Base-by-base conservation (phyloP, 2,329 filamentous ascomycete species). In the Arthrobotrys iridis region DNA sequence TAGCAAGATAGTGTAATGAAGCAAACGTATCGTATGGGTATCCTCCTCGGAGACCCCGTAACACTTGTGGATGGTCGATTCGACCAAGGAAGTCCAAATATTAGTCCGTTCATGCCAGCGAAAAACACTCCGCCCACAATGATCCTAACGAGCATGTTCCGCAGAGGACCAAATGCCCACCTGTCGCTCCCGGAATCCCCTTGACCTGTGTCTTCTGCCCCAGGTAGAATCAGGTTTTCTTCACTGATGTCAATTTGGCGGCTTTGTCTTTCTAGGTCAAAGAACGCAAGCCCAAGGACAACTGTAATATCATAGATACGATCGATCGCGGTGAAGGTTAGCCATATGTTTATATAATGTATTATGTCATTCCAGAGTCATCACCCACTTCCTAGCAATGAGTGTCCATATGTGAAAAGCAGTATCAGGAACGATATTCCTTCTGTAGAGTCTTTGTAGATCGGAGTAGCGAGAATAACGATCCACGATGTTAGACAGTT, bases 361-460 rank as follows among this genome's bases (percentile, higher is more conserved):
- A 33, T 5, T 5, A 33, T 10, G 28, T 33, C 10, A 33, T 33
- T 33, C 10, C 4, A 33, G 10, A 33, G 15, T n/a, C 15, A n/a
- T 1, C 13, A 30, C 57, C 13, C 35, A 62, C 57, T 30, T 45
- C 57, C 57, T 1, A 46, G 22, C 33, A 62, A 28, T 28, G 57
- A 62, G 37, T 46, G 57, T 6, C 57, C 57, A n/a, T 62, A 62
- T 10, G 57, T 62, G 33, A 62, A 62, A 1, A 62, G 40, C 4
- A 62, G 40, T 33, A 46, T 35, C 1, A 62, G 2, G 24, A 62
- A 62, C 8, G 57, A 30, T 62, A 62, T 62, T n/a, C 57, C 57
- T 46, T 62, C 57, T 1, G 40, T 46, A 11, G 57, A 62, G n/a
- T 62, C 13, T 1, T 62, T 13, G 28, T 62, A 62, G 2, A 62